Conservation (phyloP, 345 rosid genomes). For the Citrus medica region DNA sequence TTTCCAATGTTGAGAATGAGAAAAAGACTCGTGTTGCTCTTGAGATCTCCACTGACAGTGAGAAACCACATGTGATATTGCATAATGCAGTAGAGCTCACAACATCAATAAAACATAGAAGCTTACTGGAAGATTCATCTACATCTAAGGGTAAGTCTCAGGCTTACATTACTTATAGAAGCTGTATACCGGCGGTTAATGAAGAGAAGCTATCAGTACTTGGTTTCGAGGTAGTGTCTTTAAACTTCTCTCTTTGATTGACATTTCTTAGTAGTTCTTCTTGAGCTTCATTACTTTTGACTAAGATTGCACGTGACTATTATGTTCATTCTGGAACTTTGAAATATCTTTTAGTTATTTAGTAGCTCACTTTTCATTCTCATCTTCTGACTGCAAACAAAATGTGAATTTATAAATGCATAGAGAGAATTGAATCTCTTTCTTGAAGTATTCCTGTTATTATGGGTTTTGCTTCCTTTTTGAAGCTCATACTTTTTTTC, state of each 20-base stretch:
- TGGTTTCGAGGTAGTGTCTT: slow-evolving; percentile 76
- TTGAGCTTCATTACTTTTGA: slow-evolving; percentile 3
- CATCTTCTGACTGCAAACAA: not conserved
- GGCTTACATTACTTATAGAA: slow-evolving; percentile 72
- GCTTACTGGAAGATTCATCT: slow-evolving; percentile 45
- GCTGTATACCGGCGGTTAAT: slow-evolving; percentile 69
- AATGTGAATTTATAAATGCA: too few relatives aligned
- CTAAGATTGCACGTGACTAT: not conserved
- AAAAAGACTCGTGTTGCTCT: slow-evolving; percentile 34
- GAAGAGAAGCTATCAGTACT: slow-evolving; percentile 75
- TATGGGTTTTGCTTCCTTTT: not conserved
- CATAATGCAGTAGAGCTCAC: slow-evolving; percentile 23
- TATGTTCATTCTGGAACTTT: not conserved
- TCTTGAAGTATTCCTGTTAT: not conserved
- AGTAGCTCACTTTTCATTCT: not conserved
- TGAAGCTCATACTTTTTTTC: not conserved
- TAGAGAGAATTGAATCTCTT: too few relatives aligned
- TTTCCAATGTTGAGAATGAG: slow-evolving; percentile 17
- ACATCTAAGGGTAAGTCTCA: slow-evolving; percentile 30
- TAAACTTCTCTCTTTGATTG: not conserved
- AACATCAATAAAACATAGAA: slow-evolving; percentile 30
- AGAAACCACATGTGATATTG: slow-evolving; percentile 8
- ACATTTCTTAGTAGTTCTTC: not conserved
- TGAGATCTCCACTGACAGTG: slow-evolving; percentile 24
- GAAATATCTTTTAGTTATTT: not conserved